Percentiles rank a stretch among this genome's conserved stretches.
phyloP scores from a whole-genome alignment of 306 rosid genomes.

The Sindora glabra region DNA sequence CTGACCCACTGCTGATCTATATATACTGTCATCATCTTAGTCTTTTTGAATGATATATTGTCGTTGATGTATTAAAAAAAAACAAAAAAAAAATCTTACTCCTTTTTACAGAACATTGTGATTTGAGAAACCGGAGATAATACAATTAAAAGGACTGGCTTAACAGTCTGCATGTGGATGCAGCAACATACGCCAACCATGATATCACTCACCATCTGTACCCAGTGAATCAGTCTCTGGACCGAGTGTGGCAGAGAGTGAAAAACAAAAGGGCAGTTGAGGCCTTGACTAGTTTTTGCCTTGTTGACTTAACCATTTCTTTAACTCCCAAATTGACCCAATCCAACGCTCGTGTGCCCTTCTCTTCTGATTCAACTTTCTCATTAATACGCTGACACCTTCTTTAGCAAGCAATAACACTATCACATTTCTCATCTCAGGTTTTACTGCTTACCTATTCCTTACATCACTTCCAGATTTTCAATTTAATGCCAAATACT shows the following conservation, averaged over 20 bases:
- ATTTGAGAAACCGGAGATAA: not conserved
- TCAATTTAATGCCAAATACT: not conserved
- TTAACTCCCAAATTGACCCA: not conserved
- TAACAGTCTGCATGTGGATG: not conserved
- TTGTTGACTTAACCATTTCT: not conserved
- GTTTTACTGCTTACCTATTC: not conserved
- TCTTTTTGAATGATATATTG: too few relatives aligned
- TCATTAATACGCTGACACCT: slow-evolving; percentile 25
- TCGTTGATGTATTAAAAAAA: too few relatives aligned
- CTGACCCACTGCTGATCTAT: too few relatives aligned
- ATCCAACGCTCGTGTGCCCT: not conserved
- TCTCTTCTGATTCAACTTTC: not conserved
- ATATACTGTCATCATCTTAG: too few relatives aligned
- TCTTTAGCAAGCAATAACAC: slow-evolving; percentile 30
- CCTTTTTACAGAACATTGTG: not conserved
- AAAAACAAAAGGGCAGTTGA: not conserved
- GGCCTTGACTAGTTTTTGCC: not conserved
- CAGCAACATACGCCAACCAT: slow-evolving; percentile 16
- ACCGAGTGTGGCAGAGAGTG: too few relatives aligned
- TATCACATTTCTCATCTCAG: slow-evolving; percentile 3
- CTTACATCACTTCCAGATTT: slow-evolving; percentile 18
- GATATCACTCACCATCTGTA: slow-evolving; percentile 15
- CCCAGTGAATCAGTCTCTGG: not conserved
- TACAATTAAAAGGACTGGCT: not conserved
- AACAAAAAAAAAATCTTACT: too few relatives aligned